A percentile compares a stretch with the other conserved stretches of the same genome.
Conservation (phyloP, 75 land plant species). For the Pinus tabuliformis region DNA sequence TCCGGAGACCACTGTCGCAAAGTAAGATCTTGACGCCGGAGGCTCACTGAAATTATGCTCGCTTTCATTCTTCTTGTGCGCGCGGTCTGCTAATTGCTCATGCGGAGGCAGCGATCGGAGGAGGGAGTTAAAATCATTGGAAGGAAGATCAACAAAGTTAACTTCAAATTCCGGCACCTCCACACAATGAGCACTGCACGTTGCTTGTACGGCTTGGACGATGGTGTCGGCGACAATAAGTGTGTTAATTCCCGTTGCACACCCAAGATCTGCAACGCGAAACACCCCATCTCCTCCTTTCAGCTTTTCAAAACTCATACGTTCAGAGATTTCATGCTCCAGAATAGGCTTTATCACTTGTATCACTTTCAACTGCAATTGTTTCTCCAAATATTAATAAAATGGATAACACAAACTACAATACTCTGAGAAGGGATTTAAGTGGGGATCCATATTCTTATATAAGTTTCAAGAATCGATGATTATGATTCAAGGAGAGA, state of each 20-base stretch:
- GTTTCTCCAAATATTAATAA: too few species aligned
- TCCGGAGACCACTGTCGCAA: not conserved
- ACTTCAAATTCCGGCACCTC: not conserved
- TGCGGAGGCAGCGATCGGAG: constrained; percentile 59
- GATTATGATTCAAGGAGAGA: too few species aligned
- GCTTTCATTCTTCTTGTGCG: not conserved
- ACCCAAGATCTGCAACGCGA: constrained; percentile 25
- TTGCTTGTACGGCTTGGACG: not conserved
- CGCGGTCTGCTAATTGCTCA: not conserved
- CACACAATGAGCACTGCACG: not conserved
- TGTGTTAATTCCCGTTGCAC: not conserved
- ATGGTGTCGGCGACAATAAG: not conserved
- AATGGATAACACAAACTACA: too few species aligned
- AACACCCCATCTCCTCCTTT: not conserved
- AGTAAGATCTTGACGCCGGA: not conserved
- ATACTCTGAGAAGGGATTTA: too few species aligned
- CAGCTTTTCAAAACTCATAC: not conserved
- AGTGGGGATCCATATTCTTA: too few species aligned
- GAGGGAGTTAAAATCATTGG: constrained; percentile 73
- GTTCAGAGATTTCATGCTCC: constrained; percentile 2
- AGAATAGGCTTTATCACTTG: constrained; percentile 2
- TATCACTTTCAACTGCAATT: constrained; percentile 3
- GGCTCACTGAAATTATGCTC: constrained; percentile 1
- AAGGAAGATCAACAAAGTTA: constrained; percentile 22
- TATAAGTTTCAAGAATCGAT: too few species aligned